Conservation (phyloP, 2,329 filamentous ascomycete genomes). For the Aspergillus viridinutans region DNA sequence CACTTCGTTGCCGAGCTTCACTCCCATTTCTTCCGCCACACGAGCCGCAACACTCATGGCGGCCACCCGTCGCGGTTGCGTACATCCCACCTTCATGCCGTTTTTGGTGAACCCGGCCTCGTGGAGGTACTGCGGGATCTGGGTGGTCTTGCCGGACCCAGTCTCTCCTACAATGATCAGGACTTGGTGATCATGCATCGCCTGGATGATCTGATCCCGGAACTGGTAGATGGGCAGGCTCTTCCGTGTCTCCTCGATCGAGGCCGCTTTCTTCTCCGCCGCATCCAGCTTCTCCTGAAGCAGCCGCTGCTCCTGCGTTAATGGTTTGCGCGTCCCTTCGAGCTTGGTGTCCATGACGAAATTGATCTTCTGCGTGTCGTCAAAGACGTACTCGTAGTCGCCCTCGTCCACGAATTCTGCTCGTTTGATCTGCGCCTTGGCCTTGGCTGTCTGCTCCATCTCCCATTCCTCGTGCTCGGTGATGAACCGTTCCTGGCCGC, state of each 20-base stretch:
- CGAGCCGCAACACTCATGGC: constrained; percentile 97
- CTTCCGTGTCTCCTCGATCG: constrained; percentile 87
- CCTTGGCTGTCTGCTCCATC: constrained; percentile 78
- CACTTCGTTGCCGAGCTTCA: constrained; percentile 85
- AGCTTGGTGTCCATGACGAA: constrained; percentile 73
- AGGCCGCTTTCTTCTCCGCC: constrained; percentile 80
- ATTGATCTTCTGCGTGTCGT: constrained; percentile 81
- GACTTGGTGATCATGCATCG: constrained; percentile 79
- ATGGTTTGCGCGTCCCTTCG: constrained; percentile 64
- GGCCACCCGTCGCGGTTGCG: constrained; percentile 89
- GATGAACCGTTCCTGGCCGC: constrained; percentile 81
- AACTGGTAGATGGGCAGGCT: constrained; percentile 87
- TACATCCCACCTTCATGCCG: constrained; percentile 83
- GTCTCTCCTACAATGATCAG: constrained; percentile 93
- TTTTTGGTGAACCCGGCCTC: constrained; percentile 85
- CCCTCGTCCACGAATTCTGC: constrained; percentile 71
- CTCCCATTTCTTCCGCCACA: constrained; percentile 89
- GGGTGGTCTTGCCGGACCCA: constrained; percentile 91
- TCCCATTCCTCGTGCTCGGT: constrained; percentile 98
- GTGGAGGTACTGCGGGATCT: constrained; percentile 87
- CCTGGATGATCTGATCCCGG: constrained; percentile 78
- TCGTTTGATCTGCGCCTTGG: constrained; percentile 76
- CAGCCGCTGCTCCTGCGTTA: constrained; percentile 74
- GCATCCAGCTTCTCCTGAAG: constrained; percentile 78
- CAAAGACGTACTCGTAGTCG: constrained; percentile 90